phyloP scores from a whole-genome alignment of 345 rosid genomes.

The Boechera stricta region DNA sequence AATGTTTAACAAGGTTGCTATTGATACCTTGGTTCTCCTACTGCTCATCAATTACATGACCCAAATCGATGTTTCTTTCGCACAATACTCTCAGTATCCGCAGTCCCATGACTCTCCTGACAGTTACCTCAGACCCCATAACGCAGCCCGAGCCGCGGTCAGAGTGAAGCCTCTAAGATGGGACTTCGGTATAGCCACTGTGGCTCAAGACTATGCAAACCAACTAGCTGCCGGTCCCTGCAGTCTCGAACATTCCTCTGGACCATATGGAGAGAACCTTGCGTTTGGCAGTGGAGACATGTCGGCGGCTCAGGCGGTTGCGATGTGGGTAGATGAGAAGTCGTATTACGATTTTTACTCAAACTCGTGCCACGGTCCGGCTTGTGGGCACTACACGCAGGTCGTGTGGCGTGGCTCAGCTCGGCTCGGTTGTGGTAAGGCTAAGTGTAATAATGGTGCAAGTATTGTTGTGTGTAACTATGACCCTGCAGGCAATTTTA shows the following conservation, averaged over 20 bases:
- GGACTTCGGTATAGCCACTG: conserved; percentile 57
- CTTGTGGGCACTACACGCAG: conserved; percentile 77
- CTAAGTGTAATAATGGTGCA: conserved; percentile 58
- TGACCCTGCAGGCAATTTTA: conserved; percentile 61
- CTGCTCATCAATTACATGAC: conserved; percentile 34
- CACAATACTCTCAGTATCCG: conserved; percentile 33
- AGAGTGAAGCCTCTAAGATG: conserved; percentile 55
- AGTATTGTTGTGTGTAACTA: conserved; percentile 65
- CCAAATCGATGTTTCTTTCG: conserved; percentile 29
- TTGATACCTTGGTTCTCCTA: conserved; percentile 24
- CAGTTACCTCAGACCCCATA: conserved; percentile 59
- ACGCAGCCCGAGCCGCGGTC: conserved; percentile 52
- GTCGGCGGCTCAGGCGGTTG: conserved; percentile 51
- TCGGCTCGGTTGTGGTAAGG: conserved; percentile 71
- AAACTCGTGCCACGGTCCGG: conserved; percentile 54
- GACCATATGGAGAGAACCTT: conserved; percentile 74
- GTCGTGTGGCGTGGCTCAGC: conserved; percentile 67
- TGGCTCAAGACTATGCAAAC: conserved; percentile 53
- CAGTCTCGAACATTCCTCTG: conserved; percentile 57
- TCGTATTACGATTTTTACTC: conserved; percentile 52
- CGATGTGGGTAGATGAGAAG: conserved; percentile 64
- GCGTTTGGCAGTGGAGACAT: conserved; percentile 53
- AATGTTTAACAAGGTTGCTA: conserved; percentile 26
- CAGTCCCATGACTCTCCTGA: conserved; percentile 50
- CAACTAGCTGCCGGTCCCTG: conserved; percentile 45